Base-by-base conservation (phyloP, 306 rosid genomes). In the Arachis hypogaea region DNA sequence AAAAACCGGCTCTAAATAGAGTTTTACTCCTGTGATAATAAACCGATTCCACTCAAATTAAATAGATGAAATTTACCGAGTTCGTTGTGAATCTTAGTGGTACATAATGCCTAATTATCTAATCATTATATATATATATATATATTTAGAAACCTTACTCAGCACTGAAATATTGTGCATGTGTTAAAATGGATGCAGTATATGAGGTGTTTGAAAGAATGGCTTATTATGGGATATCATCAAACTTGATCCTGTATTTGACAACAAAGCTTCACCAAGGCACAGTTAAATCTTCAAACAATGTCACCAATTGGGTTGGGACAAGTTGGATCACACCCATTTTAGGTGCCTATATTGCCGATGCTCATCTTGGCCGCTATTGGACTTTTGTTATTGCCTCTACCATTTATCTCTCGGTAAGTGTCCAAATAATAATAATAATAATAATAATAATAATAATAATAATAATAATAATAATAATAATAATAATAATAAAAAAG, bases 281-380 rank as follows among this genome's bases (percentile, higher is more conserved):
- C 14, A 90, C 94, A 1, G 98, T 90, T 1, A 43, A 60, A 1
- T 61, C 96, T 5, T 29, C 93, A 49, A 93, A 90, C 81, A 88
- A 88, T 71, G 95, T 93, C 1, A 93, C 95, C 69, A 90, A 87
- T 60, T 90, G 98, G 98, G 82, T 62, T 63, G 98, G 98, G 33
- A 84, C 93, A 30, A 76, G 82, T 56, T 91, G 96, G 93, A 81
- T 91, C 1, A 94, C 92, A 65, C 97, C 96, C 43, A 75, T 91
- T 3, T 9, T 94, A 66, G 98, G 98, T 0, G 97, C 98, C 12
- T 94, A 86, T 9, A 58, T 91, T 7, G 98, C 97, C 0, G 96
- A 94, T 8, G 93, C 97, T 63, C 85, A 81, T 60, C 93, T 91
- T 16, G 97, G 97, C 4, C 96, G 97, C 12, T 94, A 88, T 14